Evolutionary conservation across 805 yeast species (phyloP).

Genomic region (Hermanozyma aechmeae): DNA sequence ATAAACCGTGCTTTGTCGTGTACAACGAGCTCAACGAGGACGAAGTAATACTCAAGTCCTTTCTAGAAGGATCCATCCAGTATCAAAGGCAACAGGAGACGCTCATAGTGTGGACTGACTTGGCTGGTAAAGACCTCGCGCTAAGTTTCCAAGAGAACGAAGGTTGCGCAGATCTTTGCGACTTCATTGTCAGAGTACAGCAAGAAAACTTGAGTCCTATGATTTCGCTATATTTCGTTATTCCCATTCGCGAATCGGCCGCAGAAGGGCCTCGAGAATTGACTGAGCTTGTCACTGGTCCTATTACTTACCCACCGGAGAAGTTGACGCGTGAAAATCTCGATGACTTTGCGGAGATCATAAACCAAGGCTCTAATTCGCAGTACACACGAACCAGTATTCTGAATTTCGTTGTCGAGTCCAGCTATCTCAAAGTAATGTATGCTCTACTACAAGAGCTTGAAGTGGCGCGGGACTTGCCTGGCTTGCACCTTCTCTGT

Average conservation of each 20-base stretch:
- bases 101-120: slow-evolving; percentile 88
- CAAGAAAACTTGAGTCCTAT: slow-evolving; percentile 45
- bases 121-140: slow-evolving; percentile 67
- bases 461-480: slow-evolving; percentile 44
- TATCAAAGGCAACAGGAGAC: slow-evolving; percentile 94
- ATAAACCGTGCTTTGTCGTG: slow-evolving; percentile 57
- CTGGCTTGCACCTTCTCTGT: slow-evolving; percentile 56
- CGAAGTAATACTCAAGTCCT: slow-evolving; percentile 53
- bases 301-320: slow-evolving; percentile 53
- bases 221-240: slow-evolving; percentile 56
- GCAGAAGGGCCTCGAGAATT: slow-evolving; percentile 32
- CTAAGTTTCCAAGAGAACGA: slow-evolving; percentile 85
- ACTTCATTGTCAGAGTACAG: slow-evolving; percentile 65
- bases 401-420: slow-evolving; percentile 43
- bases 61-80: slow-evolving; percentile 65
- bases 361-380: slow-evolving; percentile 55
- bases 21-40: slow-evolving; percentile 56
- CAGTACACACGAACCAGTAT: slow-evolving; percentile 55
- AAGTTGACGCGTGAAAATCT: slow-evolving; percentile 45
- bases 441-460: slow-evolving; percentile 43
- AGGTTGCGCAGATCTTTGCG: slow-evolving; percentile 80
- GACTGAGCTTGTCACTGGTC: slow-evolving; percentile 75
- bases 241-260: slow-evolving; percentile 33
- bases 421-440: slow-evolving; percentile 44
- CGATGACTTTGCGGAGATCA: slow-evolving; percentile 40